phyloP scores from a whole-genome alignment of 78 protist species.

The Pelomyxa schiedti region DNA sequence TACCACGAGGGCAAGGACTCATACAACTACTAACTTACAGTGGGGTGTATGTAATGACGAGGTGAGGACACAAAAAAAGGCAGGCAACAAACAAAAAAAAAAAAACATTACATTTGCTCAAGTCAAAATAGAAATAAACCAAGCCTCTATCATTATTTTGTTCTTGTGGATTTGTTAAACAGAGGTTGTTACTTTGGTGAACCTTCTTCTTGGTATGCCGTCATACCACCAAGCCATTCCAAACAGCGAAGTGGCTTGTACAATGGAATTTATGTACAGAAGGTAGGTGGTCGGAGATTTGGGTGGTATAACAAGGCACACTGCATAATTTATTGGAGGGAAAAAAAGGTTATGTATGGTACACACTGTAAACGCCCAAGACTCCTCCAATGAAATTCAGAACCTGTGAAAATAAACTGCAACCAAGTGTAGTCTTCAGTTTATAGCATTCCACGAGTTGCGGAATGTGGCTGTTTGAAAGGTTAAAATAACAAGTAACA shows the following conservation, averaged over 20 bases:
- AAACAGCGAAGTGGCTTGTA: background rate
- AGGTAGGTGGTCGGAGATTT: conserved; percentile 1
- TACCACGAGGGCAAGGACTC: too few species aligned
- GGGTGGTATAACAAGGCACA: background rate
- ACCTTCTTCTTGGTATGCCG: too few species aligned
- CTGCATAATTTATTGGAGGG: background rate
- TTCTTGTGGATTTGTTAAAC: too few species aligned
- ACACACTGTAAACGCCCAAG: background rate
- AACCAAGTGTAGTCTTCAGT: conserved; percentile 2
- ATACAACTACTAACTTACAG: too few species aligned
- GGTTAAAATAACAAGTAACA: background rate
- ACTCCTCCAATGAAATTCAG: conserved; percentile 12
- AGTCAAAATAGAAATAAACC: too few species aligned
- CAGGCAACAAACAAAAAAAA: too few species aligned
- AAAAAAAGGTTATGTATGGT: background rate
- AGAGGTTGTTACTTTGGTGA: too few species aligned
- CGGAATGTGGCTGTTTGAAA: conserved; percentile 5
- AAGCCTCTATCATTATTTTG: too few species aligned
- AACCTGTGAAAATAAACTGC: conserved; percentile 1
- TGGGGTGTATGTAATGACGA: too few species aligned
- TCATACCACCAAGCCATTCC: background rate
- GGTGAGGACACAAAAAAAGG: too few species aligned
- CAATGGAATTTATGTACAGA: background rate
- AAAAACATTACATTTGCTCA: too few species aligned
- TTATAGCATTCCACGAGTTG: conserved; percentile 5